Evolutionary conservation across 768 basidiomycete species (phyloP).

Genomic region (Phanerodontia chrysosporium): DNA sequence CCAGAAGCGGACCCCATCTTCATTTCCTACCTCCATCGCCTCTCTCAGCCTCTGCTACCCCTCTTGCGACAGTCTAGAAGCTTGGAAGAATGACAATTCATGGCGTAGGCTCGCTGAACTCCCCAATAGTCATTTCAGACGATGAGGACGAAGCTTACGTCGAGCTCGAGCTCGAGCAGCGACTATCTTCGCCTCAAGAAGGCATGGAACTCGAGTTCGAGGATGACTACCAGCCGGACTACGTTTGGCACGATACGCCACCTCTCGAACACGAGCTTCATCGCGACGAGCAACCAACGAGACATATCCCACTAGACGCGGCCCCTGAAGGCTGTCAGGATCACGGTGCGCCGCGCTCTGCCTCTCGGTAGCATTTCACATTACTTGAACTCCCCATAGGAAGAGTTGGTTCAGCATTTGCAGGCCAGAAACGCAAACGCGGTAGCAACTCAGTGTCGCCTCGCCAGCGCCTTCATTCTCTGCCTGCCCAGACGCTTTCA

Average conservation of each 20-base stretch:
- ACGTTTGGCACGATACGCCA: not conserved
- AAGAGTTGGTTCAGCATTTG: not conserved
- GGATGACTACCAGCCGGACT: not conserved
- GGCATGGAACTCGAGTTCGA: not conserved
- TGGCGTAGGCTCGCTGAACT: slow-evolving; percentile 17
- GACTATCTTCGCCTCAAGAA: slow-evolving; percentile 11
- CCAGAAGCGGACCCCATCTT: not conserved
- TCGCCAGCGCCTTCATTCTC: not conserved
- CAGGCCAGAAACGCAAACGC: slow-evolving; percentile 15
- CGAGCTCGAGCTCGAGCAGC: slow-evolving; percentile 18
- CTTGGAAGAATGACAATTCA: not conserved
- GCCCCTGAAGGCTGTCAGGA: not conserved
- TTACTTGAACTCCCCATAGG: not conserved
- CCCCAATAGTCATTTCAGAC: slow-evolving; percentile 24
- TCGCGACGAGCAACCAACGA: not conserved
- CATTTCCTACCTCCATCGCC: not conserved
- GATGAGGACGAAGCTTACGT: slow-evolving; percentile 22
- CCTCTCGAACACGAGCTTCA: not conserved
- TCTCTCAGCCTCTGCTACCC: not conserved
- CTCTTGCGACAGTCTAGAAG: not conserved
- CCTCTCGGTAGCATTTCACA: not conserved
- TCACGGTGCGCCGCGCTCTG: not conserved
- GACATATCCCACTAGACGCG: not conserved
- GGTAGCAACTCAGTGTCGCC: not conserved
- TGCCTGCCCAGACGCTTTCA: not conserved